phyloP scores from a whole-genome alignment of 345 rosid genomes.

The Psidium guajava region DNA sequence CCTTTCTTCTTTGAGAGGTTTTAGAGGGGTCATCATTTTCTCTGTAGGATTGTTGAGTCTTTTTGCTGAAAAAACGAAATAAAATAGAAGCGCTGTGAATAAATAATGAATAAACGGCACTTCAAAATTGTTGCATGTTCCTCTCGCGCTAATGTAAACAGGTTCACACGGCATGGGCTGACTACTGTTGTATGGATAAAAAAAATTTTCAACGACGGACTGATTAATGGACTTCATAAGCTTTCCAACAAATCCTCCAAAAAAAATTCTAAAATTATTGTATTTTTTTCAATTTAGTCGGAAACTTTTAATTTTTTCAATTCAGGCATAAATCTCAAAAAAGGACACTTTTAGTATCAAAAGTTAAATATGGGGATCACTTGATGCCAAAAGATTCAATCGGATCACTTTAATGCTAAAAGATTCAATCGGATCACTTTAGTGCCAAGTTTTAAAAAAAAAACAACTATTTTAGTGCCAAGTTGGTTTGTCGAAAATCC shows the following conservation, averaged over 20 bases:
- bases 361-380: too few relatives aligned
- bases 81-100: background rate
- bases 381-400: too few relatives aligned
- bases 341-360: too few relatives aligned
- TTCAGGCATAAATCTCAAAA: too few relatives aligned
- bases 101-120: background rate
- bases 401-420: too few relatives aligned
- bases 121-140: background rate
- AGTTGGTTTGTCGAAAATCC: too few relatives aligned
- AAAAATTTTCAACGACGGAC: background rate
- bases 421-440: too few relatives aligned
- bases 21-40: background rate
- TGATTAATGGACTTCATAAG: background rate
- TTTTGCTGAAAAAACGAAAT: background rate
- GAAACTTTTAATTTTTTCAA: too few relatives aligned
- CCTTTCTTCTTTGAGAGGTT: background rate
- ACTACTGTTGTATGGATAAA: background rate
- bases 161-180: accelerated
- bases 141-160: background rate
- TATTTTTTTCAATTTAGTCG: too few relatives aligned
- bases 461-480: too few relatives aligned
- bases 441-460: too few relatives aligned
- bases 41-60: background rate
- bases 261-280: too few relatives aligned
- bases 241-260: background rate